Percentiles rank a stretch among this genome's conserved stretches.
These are phyloP conservation scores for Sporothrix brunneoviolacea DNA, from an alignment of 2,329 filamentous ascomycete genomes.

Conservation along the genomic window DNA sequence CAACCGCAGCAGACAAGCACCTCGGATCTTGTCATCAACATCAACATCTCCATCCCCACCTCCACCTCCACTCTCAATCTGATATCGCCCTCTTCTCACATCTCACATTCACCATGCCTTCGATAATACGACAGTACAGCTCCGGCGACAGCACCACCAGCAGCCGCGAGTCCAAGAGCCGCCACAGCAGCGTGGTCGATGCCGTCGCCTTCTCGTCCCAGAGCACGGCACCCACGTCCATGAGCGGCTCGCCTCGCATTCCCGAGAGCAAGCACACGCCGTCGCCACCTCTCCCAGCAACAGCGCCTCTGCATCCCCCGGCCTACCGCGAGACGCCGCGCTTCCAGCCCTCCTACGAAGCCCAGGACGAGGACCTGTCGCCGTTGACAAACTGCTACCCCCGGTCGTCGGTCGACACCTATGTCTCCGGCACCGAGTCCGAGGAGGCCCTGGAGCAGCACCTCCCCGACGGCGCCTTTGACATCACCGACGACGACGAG, in stretches of 20 bases:
- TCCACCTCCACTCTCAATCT: neutral
- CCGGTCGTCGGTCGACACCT: constrained; percentile 67
- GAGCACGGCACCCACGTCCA: constrained; percentile 42
- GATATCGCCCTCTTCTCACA: neutral
- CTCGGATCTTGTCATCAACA: neutral
- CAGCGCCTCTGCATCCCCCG: neutral
- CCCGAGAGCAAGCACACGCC: constrained; percentile 28
- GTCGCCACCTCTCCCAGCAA: constrained; percentile 14
- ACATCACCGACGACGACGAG: constrained; percentile 9
- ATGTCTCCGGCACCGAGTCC: constrained; percentile 65
- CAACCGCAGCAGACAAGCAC: neutral
- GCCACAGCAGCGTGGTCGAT: constrained; percentile 38
- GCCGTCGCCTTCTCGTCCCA: constrained; percentile 29
- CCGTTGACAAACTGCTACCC: constrained; percentile 38
- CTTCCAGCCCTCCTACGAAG: constrained; percentile 11
- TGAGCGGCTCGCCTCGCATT: constrained; percentile 32
- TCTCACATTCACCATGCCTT: constrained; percentile 21
- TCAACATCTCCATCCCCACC: neutral
- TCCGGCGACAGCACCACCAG: constrained; percentile 11
- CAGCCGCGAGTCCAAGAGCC: constrained; percentile 30
- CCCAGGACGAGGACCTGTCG: constrained; percentile 30
- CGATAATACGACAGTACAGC: constrained; percentile 30
- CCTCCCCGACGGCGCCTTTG: neutral
- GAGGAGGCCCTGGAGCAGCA: constrained; percentile 45
- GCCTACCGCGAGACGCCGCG: neutral